A percentile compares a stretch with the other conserved stretches of the same genome.
These are phyloP conservation scores for Aspergillus amoenus DNA, from an alignment of 2,329 filamentous ascomycete genomes.

Conservation along the genomic window DNA sequence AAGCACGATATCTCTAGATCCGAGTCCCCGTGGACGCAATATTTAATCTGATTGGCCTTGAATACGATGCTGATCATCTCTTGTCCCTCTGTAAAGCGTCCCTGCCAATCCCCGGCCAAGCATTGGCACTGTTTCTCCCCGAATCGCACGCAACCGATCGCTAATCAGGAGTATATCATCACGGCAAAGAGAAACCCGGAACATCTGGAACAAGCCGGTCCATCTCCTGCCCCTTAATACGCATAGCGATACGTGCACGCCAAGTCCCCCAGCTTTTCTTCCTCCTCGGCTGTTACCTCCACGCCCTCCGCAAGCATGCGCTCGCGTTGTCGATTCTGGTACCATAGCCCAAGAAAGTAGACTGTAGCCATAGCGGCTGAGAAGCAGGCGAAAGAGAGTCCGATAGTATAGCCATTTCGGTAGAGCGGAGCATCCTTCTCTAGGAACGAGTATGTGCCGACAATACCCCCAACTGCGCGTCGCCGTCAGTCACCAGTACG, in stretches of 20 bases:
- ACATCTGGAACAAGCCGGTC: not conserved
- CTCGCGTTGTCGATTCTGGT: conserved; percentile 15
- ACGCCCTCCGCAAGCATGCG: not conserved
- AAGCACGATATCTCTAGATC: not conserved
- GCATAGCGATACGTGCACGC: conserved; percentile 17
- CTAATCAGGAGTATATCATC: not conserved
- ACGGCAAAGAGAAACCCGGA: not conserved
- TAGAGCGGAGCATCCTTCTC: conserved; percentile 17
- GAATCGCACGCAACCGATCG: not conserved
- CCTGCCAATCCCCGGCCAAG: conserved; percentile 1
- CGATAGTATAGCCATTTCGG: conserved; percentile 19
- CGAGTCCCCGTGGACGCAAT: conserved; percentile 1
- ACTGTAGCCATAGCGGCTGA: conserved; percentile 9
- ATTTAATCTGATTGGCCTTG: conserved; percentile 6
- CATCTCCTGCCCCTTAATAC: conserved; percentile 9
- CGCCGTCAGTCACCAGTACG: too few species aligned
- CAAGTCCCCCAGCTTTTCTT: conserved; percentile 16
- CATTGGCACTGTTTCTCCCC: not conserved
- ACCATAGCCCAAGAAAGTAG: conserved; percentile 7
- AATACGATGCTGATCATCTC: not conserved
- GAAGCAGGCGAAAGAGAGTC: conserved; percentile 16
- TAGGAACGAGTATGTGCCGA: conserved; percentile 19
- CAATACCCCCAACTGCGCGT: conserved; percentile 16
- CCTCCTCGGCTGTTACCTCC: conserved; percentile 5
- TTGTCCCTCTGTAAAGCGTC: not conserved